Evolutionary conservation across 192 early-diverging fungal genomes (phyloP).

Genomic region (Chytriomyces sp.): DNA sequence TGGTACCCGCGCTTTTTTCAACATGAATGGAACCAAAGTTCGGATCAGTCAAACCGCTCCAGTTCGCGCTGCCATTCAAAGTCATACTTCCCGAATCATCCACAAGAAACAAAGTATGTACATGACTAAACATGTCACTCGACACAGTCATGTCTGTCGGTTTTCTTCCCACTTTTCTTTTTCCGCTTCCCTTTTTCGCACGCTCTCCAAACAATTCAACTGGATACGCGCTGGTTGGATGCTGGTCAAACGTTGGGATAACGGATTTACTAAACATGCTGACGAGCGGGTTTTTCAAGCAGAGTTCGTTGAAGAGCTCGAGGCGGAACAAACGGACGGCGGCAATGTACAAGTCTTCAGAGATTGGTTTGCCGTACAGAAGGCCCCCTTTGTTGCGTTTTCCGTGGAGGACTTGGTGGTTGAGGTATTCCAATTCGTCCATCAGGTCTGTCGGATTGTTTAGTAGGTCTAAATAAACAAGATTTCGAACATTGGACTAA

Average conservation of each 20-base stretch:
- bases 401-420: background rate
- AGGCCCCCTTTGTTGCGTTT: background rate
- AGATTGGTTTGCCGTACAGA: background rate
- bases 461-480: background rate
- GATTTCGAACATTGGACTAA: background rate
- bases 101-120: constrained; percentile 19
- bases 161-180: background rate
- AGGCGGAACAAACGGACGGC: constrained; percentile 3
- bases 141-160: background rate
- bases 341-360: background rate
- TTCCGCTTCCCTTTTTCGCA: too few species aligned
- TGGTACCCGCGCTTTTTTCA: too few species aligned
- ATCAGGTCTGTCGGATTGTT: background rate
- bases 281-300: background rate
- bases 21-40: background rate
- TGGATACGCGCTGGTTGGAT: background rate
- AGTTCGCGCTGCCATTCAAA: background rate
- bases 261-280: background rate
- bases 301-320: constrained; percentile 1
- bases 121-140: background rate
- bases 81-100: constrained; percentile 14
- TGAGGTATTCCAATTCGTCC: background rate
- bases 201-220: background rate
- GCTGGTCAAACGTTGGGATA: background rate
- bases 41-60: background rate